Evolutionary conservation across 768 basidiomycete genomes (phyloP).

Genomic region (Trametes villosa): DNA sequence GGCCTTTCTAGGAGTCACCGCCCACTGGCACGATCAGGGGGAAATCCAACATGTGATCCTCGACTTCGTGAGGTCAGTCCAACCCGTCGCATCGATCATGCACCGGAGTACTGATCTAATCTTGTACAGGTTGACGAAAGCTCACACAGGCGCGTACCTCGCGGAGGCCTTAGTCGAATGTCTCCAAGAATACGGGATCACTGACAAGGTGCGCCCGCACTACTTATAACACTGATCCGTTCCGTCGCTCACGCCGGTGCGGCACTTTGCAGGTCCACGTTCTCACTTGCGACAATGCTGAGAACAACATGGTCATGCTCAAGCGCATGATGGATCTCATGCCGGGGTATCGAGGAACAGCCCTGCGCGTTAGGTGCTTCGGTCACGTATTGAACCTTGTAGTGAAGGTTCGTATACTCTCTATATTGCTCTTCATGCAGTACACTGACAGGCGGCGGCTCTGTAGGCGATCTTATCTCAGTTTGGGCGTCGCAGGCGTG

Average conservation of each 20-base stretch:
- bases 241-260: too few species aligned
- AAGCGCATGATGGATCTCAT: slow-evolving; percentile 1
- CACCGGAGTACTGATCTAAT: background rate
- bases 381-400: slow-evolving; percentile 41
- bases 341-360: background rate
- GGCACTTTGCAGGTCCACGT: slow-evolving; percentile 12
- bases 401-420: slow-evolving; percentile 28
- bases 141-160: slow-evolving; percentile 17
- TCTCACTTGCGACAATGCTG: slow-evolving; percentile 42
- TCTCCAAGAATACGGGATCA: slow-evolving; percentile 6
- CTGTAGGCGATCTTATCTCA: too few species aligned
- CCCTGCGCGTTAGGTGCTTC: slow-evolving; percentile 29
- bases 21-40: slow-evolving; percentile 27
- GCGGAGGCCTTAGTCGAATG: background rate
- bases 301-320: slow-evolving; percentile 42
- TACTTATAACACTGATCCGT: background rate
- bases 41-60: slow-evolving; percentile 11
- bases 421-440: background rate
- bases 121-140: slow-evolving; percentile 5
- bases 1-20: slow-evolving; percentile 35
- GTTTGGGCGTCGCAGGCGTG: too few species aligned
- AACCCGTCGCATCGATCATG: too few species aligned
- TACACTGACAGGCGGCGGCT: too few species aligned
- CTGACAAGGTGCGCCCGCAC: slow-evolving; percentile 6
- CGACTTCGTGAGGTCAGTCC: slow-evolving; percentile 2